phyloP scores from a whole-genome alignment of 1,284 basidiomycete species.

The Farysia itapuensis region DNA sequence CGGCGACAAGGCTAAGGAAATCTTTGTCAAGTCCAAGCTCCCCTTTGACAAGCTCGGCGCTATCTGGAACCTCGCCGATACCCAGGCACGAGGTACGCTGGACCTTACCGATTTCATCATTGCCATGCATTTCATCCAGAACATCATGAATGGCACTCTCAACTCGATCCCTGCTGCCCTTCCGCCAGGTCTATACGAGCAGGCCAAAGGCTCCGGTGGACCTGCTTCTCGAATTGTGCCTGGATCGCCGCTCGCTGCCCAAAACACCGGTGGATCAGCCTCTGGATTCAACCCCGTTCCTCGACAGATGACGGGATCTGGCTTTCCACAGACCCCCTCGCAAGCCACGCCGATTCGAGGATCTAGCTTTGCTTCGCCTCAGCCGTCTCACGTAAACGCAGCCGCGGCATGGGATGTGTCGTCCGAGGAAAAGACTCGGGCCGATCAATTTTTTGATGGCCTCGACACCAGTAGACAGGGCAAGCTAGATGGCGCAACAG shows the following conservation, averaged over 20 bases:
- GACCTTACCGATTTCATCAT: conserved; percentile 92
- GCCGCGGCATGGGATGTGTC: conserved; percentile 78
- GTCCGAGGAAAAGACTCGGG: conserved; percentile 74
- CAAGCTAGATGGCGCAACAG: conserved; percentile 86
- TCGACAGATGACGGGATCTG: conserved; percentile 40
- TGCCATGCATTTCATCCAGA: conserved; percentile 90
- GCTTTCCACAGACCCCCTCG: conserved; percentile 60
- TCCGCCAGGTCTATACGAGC: conserved; percentile 88
- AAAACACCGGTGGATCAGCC: conserved; percentile 44
- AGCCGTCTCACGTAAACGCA: neutral
- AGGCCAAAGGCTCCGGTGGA: conserved; percentile 61
- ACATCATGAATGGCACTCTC: conserved; percentile 75
- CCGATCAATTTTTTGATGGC: conserved; percentile 80
- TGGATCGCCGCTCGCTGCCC: conserved; percentile 33
- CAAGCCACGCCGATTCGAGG: conserved; percentile 64
- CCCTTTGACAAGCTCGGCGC: conserved; percentile 84
- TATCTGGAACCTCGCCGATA: conserved; percentile 96
- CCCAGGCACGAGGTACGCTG: conserved; percentile 83
- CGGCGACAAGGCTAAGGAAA: conserved; percentile 87
- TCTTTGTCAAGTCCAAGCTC: conserved; percentile 91
- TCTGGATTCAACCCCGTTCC: conserved; percentile 20
- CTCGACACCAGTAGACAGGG: conserved; percentile 78
- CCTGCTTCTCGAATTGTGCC: conserved; percentile 22
- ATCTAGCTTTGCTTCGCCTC: conserved; percentile 1
- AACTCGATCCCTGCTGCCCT: conserved; percentile 74